Evolutionary conservation across 495 filamentous ascomycete genomes (phyloP).

Genomic region (Thermothielavioides terrestris): DNA sequence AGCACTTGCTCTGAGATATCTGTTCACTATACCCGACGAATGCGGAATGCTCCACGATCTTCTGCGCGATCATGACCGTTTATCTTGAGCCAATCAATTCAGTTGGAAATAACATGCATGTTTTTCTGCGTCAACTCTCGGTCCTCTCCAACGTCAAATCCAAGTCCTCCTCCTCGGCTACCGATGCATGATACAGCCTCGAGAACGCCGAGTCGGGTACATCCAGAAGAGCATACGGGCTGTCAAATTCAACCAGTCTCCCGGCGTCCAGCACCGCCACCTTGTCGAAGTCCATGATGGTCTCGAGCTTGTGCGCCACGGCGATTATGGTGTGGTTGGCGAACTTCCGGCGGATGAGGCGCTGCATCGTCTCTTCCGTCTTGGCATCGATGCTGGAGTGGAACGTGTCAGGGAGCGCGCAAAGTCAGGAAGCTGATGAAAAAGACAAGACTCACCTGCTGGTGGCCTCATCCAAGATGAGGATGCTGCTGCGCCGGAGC

Average conservation of each 20-base stretch:
- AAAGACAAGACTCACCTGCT: conserved; percentile 12
- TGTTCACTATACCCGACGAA: too few species aligned
- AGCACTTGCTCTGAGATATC: too few species aligned
- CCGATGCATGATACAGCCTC: conserved; percentile 7
- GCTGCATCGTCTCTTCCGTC: conserved; percentile 26
- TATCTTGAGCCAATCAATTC: too few species aligned
- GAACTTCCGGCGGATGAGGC: conserved; percentile 26
- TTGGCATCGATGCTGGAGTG: conserved; percentile 20
- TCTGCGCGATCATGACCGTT: too few species aligned
- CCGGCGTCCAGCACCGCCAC: conserved; percentile 32
- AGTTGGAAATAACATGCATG: too few species aligned
- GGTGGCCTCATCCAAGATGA: conserved; percentile 26
- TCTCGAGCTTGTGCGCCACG: conserved; percentile 35
- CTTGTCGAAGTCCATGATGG: conserved; percentile 35
- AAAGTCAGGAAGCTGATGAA: not conserved
- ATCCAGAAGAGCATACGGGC: conserved; percentile 27
- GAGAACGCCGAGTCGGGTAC: conserved; percentile 9
- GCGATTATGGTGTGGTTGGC: conserved; percentile 35
- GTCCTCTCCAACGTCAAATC: too few species aligned
- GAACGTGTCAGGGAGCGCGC: too few species aligned
- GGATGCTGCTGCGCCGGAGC: conserved; percentile 29
- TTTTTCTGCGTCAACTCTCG: too few species aligned
- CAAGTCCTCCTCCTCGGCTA: conserved; percentile 5
- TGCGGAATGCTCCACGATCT: too few species aligned
- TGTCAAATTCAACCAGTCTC: conserved; percentile 30